Base-by-base conservation (phyloP, 2,329 filamentous ascomycete species). In the Apiospora malaysiana region DNA sequence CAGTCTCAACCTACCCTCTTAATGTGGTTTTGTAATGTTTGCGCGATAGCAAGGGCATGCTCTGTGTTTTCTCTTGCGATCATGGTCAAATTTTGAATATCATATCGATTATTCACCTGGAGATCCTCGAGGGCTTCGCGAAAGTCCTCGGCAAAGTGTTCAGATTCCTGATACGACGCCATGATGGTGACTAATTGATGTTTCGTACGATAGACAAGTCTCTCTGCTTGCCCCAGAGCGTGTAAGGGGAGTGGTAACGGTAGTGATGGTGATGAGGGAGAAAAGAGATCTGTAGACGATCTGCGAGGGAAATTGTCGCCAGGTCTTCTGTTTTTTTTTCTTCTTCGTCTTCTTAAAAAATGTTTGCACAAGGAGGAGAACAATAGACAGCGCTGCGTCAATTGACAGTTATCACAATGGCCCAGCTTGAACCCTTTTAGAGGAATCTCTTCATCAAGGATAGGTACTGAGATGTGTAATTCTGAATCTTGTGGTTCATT, bases 11-110 rank as follows among this genome's bases (percentile, higher is more conserved):
- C 89, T 93, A 98, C 96, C 88, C 93, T 93, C 83, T 94, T 92
- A 82, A 99, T 98, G 79, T 99, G 96, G 74, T 95, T 93, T 81
- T 97, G 93, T 76, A 99, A 85, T 67, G 94, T 94, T 78, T 94
- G 91, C 23, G 96, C 95, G 78, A 99, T 98, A 75, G 93, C 94
- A 81, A 97, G 90, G 46, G 96, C 96, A 85, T 98, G 93, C 83
- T 97, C 94, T 75, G 95, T 98, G 79, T 97, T 97, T 83, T 99
- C 96, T 82, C 97, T 94, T 72, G 96, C 96, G 83, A 99, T 98
- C 81, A 97, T 91, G 73, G 96, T 99, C 83, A 99, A 84, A 83
- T 97, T 98, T 87, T 93, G 95, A 82, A 99, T 99, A 83, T 98
- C 95, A 83, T 94, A 94, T 79, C 94, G 92, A 83, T 94, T 94